These are phyloP conservation scores for Fusarium liriodendri DNA, from an alignment of 2,329 filamentous ascomycete genomes.

Conservation along the genomic window DNA sequence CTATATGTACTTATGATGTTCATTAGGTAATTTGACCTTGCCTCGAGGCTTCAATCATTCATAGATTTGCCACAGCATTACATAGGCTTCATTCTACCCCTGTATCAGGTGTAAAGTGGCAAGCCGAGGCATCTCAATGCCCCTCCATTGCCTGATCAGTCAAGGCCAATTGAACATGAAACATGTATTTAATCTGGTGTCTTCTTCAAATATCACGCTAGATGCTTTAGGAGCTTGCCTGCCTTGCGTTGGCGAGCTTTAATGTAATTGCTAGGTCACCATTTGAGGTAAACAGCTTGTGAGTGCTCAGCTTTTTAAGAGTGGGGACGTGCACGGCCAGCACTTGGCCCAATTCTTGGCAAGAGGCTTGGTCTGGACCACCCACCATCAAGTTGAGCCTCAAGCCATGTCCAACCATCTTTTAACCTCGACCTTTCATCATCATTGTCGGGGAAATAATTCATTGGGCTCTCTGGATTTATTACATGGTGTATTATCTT, in stretches of 20 bases:
- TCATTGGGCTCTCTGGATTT: not conserved
- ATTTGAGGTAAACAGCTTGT: not conserved
- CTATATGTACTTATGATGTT: not conserved
- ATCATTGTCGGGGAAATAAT: not conserved
- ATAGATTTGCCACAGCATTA: not conserved
- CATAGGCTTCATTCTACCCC: not conserved
- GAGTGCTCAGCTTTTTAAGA: not conserved
- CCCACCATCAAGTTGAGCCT: conserved; percentile 6
- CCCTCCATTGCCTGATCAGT: not conserved
- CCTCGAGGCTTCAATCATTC: not conserved
- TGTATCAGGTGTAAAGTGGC: not conserved
- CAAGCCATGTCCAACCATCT: conserved; percentile 10
- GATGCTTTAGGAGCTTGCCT: too few species aligned
- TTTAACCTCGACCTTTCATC: conserved; percentile 5
- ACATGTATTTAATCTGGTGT: too few species aligned
- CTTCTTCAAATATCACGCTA: too few species aligned
- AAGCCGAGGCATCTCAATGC: not conserved
- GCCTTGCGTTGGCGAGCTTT: too few species aligned
- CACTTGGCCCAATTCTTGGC: conserved; percentile 21
- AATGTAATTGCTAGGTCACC: not conserved
- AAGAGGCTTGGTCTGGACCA: conserved; percentile 10
- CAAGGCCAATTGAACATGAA: not conserved
- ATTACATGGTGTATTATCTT: rapidly evolving
- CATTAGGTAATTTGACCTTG: not conserved
- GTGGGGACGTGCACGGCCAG: conserved; percentile 15